Base-by-base conservation (phyloP, 805 yeast species). In the Lachancea kluyveri region DNA sequence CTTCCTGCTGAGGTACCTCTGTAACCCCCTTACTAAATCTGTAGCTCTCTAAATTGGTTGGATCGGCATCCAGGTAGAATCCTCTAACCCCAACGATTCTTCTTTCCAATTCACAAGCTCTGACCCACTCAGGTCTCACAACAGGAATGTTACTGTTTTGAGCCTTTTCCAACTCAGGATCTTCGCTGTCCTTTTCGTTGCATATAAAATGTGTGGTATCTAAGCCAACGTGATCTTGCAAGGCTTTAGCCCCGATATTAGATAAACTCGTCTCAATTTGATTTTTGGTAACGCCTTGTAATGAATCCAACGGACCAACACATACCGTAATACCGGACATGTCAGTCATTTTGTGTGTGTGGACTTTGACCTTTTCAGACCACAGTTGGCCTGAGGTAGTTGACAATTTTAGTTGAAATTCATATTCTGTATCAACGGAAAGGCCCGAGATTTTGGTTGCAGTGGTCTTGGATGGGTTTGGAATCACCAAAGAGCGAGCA, bases 341-440 rank as follows among this genome's bases (percentile, higher is more conserved):
- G 59, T 92, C 96, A 0, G 96, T 87, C 96, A 90, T 87, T 52
- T 86, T 88, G 56, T 87, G 97, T 3, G 98, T 92, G 36, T 74
- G 79, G 10, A 88, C 74, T 29, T 70, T 70, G 15, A 90, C 55
- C 13, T 60, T 60, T 26, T 86, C 79, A 8, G 95, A 83, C 50
- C 65, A 64, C 48, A 70, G 84, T 8, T 69, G 67, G n/a, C 98
- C 98, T 0, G 96, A 94, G 0, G 95, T 79, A 6, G 98, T 88
- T 36, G 77, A 80, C 52, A 92, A 65, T 44, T 77, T 74, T 47
- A 92, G 69, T 50, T 79, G 86, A 60, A 92, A 90, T 26, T 69
- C 71, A 59, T 83, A 90, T 29, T 71, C 68, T 16, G 85, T 78
- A 53, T 90, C 96, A 31, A 92, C 77, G 3, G 95, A 85, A 41